Conservation (phyloP, 768 basidiomycete species). For the Lyophyllum decastes region DNA sequence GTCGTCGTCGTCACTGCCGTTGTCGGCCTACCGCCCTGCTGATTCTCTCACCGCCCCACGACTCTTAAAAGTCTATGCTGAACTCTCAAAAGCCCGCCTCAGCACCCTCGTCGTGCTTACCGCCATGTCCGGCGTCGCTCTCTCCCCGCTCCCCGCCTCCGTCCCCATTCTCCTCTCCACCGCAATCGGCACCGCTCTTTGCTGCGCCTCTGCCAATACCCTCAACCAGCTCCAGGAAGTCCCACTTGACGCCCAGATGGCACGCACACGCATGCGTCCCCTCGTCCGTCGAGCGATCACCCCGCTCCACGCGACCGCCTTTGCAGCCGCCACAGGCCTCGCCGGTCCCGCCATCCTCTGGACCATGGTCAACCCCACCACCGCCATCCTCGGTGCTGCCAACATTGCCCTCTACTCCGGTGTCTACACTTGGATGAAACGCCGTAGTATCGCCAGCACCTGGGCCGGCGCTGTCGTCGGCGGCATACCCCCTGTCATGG, state of each 20-base stretch:
- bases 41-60: conserved; percentile 49
- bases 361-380: conserved; percentile 83
- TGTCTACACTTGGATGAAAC: conserved; percentile 90
- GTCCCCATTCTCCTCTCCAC: conserved; percentile 85
- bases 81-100: conserved; percentile 85
- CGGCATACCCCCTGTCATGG: conserved; percentile 92
- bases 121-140: conserved; percentile 89
- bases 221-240: conserved; percentile 94
- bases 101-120: conserved; percentile 85
- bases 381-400: conserved; percentile 77
- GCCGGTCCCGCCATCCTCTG: conserved; percentile 79
- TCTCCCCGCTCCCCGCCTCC: conserved; percentile 85
- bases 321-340: conserved; percentile 75
- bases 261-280: conserved; percentile 84
- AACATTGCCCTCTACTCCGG: conserved; percentile 93
- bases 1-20: conserved; percentile 16
- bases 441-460: conserved; percentile 80
- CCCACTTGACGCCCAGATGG: conserved; percentile 97
- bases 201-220: conserved; percentile 91
- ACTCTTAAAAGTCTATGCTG: conserved; percentile 68
- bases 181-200: conserved; percentile 86
- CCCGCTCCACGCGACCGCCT: conserved; percentile 80
- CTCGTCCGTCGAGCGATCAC: conserved; percentile 84
- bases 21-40: conserved; percentile 33
- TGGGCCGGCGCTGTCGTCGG: conserved; percentile 96